Evolutionary conservation across 2,329 filamentous ascomycete species (phyloP), one percentile per base, ranked within the genome.

Genomic region (Fusarium floridanum): DNA sequence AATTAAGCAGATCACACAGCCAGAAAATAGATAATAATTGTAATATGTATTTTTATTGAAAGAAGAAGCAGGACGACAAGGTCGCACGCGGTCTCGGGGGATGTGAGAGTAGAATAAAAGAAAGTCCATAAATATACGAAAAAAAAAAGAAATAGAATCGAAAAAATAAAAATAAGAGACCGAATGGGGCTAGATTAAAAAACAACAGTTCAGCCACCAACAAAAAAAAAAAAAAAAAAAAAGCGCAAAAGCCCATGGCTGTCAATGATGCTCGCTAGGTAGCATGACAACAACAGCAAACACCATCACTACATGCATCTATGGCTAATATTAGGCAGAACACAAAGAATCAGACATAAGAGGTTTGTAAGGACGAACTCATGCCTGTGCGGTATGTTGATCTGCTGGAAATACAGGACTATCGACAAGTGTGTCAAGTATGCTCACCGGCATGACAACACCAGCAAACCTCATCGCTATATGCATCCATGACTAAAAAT

Each of bases 161-260:
- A 16, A n/a, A 2, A n/a, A 53, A 29, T 5, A n/a, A 10, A 4
- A 14, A 5, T 5, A 50, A 27, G 8, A 11, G 5, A 3, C 4
- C 5, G 5, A 3, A 2, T 7, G 7, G 4, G 8, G 22, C 9
- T 14, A 22, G 11, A 2, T 11, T 6, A 41, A n/a, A n/a, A n/a
- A n/a, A n/a, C n/a, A n/a, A 2, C 9, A 41, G 20, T 43, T 4
- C 0, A 22, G 7, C 2, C 7, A 22, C 4, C 3, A n/a, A 6
- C 22, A 32, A 32, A 10, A 32, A 32, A 32, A 24, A 24, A 24
- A 24, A 24, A 24, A 5, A 6, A 5, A 6, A 34, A 34, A 34
- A 34, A 12, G 32, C 11, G 32, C 4, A 27, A 29, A 6, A 12
- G 6, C n/a, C 9, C 24, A 29, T 4, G 45, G 29, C 24, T 29